These are phyloP conservation scores for Schizosaccharomyces japonicus DNA, from an alignment of 805 yeast genomes.

Conservation along the genomic window DNA sequence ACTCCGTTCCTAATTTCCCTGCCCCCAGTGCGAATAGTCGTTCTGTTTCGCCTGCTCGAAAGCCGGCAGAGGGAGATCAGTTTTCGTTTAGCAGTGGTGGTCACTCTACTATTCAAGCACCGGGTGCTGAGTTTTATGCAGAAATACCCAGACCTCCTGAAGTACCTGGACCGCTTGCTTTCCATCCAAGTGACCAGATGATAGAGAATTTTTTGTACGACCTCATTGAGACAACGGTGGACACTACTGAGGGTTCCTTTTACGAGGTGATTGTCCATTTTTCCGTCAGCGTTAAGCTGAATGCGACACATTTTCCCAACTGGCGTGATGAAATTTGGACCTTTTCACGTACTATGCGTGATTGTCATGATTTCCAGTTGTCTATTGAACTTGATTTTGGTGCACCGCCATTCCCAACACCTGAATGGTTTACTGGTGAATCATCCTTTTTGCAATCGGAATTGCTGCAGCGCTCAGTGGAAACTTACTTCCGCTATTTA, in stretches of 20 bases:
- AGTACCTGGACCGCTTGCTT: neutral
- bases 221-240: neutral
- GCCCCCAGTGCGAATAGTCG: neutral
- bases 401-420: neutral
- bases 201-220: neutral
- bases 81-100: too few relatives aligned
- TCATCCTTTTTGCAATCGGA: neutral
- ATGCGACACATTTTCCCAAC: neutral
- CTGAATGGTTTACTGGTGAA: neutral
- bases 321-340: constrained; percentile 3
- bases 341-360: neutral
- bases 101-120: too few relatives aligned
- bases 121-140: neutral
- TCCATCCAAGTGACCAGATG: neutral
- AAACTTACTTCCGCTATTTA: neutral
- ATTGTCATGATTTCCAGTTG: neutral
- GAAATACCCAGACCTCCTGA: neutral
- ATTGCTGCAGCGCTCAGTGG: neutral
- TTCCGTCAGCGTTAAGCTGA: neutral
- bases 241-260: neutral
- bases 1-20: neutral
- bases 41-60: too few relatives aligned
- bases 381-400: neutral
- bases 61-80: too few relatives aligned
- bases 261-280: neutral